A percentile compares a stretch with the other conserved stretches of the same genome.
These are phyloP conservation scores for Rehmannia glutinosa DNA, from an alignment of 257 asterid genomes.

Conservation along the genomic window DNA sequence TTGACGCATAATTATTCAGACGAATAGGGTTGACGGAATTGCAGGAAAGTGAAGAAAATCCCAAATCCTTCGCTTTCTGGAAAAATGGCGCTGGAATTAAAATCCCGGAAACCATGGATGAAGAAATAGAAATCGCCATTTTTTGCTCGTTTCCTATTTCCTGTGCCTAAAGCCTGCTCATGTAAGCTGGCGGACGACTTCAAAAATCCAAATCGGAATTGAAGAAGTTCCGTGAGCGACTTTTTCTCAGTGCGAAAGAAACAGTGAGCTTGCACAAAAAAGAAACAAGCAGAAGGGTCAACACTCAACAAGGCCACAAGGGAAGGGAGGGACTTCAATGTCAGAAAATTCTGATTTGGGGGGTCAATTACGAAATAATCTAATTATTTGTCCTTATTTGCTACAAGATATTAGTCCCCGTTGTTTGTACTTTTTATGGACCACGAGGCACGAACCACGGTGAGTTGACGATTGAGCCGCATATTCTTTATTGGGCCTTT, in stretches of 20 bases:
- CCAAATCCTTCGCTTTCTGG: conserved; percentile 23
- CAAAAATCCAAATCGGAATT: background rate
- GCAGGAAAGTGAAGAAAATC: conserved; percentile 29
- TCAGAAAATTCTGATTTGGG: background rate
- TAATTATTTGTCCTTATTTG: background rate
- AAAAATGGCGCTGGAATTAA: conserved; percentile 26
- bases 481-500: background rate
- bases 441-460: background rate
- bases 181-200: conserved; percentile 10
- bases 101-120: conserved; percentile 34
- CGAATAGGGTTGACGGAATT: conserved; percentile 24
- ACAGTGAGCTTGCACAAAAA: background rate
- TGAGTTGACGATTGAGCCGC: background rate
- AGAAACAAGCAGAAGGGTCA: too few species aligned
- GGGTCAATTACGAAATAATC: background rate
- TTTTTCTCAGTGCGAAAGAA: background rate
- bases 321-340: background rate
- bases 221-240: conserved; percentile 3
- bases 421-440: background rate
- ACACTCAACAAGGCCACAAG: too few species aligned
- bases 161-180: conserved; percentile 15
- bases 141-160: background rate
- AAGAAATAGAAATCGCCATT: conserved; percentile 50
- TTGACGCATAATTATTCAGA: conserved; percentile 8
- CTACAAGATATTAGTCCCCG: background rate